A percentile compares a stretch with the other conserved stretches of the same genome.
phyloP scores from a whole-genome alignment of 371 early-diverging fungal species.

The Capniomyces stellatus region DNA sequence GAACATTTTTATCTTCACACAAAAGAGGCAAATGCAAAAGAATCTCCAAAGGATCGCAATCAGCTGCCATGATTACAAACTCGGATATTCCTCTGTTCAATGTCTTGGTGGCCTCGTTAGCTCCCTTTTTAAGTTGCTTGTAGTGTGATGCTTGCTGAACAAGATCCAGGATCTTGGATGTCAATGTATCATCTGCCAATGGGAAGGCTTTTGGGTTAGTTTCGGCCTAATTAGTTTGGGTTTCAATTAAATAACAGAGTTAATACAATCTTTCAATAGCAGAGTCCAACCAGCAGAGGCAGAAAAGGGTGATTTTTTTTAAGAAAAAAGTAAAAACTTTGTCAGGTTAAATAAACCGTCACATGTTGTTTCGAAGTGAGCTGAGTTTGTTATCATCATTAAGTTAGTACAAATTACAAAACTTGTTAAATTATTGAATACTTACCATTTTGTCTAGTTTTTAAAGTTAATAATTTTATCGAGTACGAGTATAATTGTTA shows the following conservation, averaged over 20 bases:
- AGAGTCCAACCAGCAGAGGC: neutral
- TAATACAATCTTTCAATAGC: no score
- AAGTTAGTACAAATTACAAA: no score
- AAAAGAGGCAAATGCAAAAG: slow-evolving; percentile 91
- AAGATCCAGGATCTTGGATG: slow-evolving; percentile 86
- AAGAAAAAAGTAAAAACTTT: neutral
- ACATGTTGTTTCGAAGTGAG: slow-evolving; percentile 1
- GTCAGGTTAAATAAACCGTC: neutral
- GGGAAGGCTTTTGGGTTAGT: slow-evolving; percentile 55
- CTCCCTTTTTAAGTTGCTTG: slow-evolving; percentile 98
- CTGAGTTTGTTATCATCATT: neutral
- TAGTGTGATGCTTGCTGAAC: slow-evolving; percentile 95
- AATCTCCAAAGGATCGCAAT: slow-evolving; percentile 95
- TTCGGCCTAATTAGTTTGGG: slow-evolving; percentile 1
- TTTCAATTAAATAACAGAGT: no score
- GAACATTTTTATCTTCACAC: slow-evolving; percentile 99
- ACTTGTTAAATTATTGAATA: no score
- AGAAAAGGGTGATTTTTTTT: neutral
- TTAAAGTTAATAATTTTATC: no score
- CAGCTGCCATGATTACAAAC: slow-evolving; percentile 97
- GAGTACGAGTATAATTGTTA: no score
- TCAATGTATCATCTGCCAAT: slow-evolving; percentile 77
- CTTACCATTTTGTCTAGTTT: no score
- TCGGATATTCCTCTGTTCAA: slow-evolving; percentile 98
- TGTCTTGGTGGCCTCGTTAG: slow-evolving; percentile 99